phyloP scores from a whole-genome alignment of 192 early-diverging fungal species.

The Podila epicladia region DNA sequence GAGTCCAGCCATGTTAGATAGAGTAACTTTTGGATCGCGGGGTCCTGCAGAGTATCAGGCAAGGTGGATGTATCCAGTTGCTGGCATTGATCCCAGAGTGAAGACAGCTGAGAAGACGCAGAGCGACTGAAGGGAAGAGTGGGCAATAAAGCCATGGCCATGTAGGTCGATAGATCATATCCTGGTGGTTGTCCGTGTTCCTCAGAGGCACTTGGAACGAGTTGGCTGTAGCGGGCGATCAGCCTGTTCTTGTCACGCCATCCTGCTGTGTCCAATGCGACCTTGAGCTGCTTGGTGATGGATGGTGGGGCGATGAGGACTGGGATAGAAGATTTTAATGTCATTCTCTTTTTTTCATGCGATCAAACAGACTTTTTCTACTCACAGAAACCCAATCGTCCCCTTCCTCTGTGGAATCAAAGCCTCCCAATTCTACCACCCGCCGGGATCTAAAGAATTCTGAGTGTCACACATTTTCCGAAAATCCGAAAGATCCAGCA shows the following conservation, averaged over 20 bases:
- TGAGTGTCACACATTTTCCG: not conserved
- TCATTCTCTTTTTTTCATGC: not conserved
- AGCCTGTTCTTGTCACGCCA: constrained; percentile 43
- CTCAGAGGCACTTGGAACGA: not conserved
- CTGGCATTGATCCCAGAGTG: constrained; percentile 13
- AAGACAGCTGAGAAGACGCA: not conserved
- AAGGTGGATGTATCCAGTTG: not conserved
- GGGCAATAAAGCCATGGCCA: constrained; percentile 36
- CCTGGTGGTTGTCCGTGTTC: constrained; percentile 4
- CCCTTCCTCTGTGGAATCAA: too few relatives aligned
- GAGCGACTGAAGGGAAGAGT: not conserved
- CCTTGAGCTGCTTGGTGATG: constrained; percentile 39
- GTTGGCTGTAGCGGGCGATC: constrained; percentile 23
- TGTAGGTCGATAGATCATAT: constrained; percentile 19
- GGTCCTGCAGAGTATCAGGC: constrained; percentile 4
- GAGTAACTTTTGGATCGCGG: constrained; percentile 11
- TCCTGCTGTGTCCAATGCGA: constrained; percentile 27
- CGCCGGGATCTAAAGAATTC: too few relatives aligned
- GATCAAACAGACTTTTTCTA: not conserved
- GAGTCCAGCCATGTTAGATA: constrained; percentile 18
- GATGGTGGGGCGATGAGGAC: constrained; percentile 26
- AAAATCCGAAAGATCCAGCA: constrained; percentile 5
- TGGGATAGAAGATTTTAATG: constrained; percentile 9
- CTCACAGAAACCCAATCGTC: too few relatives aligned
- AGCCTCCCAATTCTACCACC: too few relatives aligned